Conservation (phyloP, 768 basidiomycete species). For the Leccinum variicolor region DNA sequence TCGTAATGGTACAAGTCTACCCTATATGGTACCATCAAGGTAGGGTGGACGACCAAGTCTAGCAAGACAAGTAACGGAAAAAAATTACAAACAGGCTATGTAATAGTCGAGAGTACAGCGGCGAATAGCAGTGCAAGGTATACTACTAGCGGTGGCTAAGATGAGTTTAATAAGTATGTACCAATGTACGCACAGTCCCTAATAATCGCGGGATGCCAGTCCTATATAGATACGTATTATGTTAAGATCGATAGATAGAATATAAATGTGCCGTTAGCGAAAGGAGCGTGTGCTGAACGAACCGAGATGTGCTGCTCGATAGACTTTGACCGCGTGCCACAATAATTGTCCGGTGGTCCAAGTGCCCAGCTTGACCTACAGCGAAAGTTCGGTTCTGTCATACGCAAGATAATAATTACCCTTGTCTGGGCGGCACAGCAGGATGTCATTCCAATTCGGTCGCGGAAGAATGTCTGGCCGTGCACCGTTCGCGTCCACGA, state of each 20-base stretch:
- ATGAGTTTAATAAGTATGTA: conserved; percentile 1
- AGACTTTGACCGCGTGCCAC: conserved; percentile 5
- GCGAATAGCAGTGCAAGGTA: conserved; percentile 6
- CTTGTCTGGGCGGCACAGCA: conserved; percentile 59
- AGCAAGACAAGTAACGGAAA: conserved; percentile 1
- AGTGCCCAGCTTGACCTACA: conserved; percentile 27
- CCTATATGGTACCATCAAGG: conserved; percentile 5
- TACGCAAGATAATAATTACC: conserved; percentile 56
- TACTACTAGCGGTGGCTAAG: conserved; percentile 3
- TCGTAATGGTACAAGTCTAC: conserved; percentile 5
- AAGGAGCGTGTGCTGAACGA: conserved; percentile 13
- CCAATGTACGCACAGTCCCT: conserved; percentile 14
- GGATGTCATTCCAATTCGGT: conserved; percentile 79
- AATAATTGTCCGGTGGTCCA: conserved; percentile 19
- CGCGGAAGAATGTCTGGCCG: conserved; percentile 43
- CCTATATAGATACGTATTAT: conserved; percentile 5
- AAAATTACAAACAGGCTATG: conserved; percentile 10
- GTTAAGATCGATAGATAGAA: conserved; percentile 20
- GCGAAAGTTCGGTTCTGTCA: conserved; percentile 14
- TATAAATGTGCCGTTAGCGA: conserved; percentile 9
- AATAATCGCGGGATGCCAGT: conserved; percentile 8
- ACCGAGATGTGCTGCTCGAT: conserved; percentile 2
- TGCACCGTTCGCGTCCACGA: conserved; percentile 53
- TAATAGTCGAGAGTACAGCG: conserved; percentile 13
- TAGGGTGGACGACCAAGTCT: background rate